Conservation (phyloP, 768 basidiomycete species). For the Gymnopilus junonius region DNA sequence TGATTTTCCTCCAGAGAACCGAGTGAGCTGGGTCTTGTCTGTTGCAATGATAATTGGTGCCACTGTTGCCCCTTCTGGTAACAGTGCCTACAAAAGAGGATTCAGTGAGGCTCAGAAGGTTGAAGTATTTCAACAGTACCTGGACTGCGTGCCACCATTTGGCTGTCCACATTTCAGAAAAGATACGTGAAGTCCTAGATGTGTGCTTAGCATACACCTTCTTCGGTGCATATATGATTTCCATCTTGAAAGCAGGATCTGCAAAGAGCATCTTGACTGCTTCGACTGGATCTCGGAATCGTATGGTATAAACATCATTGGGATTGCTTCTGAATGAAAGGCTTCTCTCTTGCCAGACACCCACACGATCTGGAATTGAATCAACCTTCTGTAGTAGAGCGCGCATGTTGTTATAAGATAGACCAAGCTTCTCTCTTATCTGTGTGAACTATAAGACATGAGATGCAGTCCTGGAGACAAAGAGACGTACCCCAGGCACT, state of each 20-base stretch:
- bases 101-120: too few species aligned
- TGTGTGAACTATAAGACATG: too few species aligned
- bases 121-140: too few species aligned
- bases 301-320: background rate
- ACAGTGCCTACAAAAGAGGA: too few species aligned
- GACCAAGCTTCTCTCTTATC: too few species aligned
- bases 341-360: background rate
- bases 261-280: background rate
- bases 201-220: conserved; percentile 25
- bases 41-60: conserved; percentile 43
- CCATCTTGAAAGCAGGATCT: background rate
- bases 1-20: too few species aligned
- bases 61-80: conserved; percentile 28
- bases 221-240: conserved; percentile 24
- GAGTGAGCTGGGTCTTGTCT: too few species aligned
- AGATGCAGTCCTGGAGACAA: too few species aligned
- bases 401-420: background rate
- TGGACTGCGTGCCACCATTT: conserved; percentile 42
- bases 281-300: background rate
- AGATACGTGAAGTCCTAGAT: conserved; percentile 20
- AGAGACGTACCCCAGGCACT: background rate
- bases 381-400: too few species aligned
- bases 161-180: conserved; percentile 39
- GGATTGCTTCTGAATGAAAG: background rate
- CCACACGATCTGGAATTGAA: background rate